Evolutionary conservation across 768 basidiomycete species (phyloP), one percentile per base, ranked within the genome.

Genomic region (Dacryopinax primogenitus): DNA sequence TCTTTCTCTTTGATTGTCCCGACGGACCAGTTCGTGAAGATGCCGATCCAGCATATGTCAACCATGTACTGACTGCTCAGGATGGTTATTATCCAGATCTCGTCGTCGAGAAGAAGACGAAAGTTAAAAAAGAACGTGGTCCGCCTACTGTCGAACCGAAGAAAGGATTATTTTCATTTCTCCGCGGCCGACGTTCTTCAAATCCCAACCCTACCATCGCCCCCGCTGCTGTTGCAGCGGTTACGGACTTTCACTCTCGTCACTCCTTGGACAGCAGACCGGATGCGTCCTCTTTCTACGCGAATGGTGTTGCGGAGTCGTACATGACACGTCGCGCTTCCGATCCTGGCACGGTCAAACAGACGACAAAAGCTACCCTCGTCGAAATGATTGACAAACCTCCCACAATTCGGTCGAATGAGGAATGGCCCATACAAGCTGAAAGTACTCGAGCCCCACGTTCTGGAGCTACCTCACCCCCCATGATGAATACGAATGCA

Each of bases 271-370:
- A 58, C 30, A 58, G 51, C 51, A 58, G 32, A 30, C 51, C 26
- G 26, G 51, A 58, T 30, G 51, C 51, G 9, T 58, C 51, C 18
- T 58, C 51, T 13, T 58, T 58, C 51, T 58, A 58, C 26, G 51
- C 13, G 9, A 21, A 9, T 23, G 51, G 51, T 4, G 26, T 23
- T 2, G 26, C 51, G 4, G 51, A 58, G 51, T 58, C 51, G 21
- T 32, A 28, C 26, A 13, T 13, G 51, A 58, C 51, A 28, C 51
- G 51, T 30, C 51, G 51, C 9, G 32, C 12, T 15, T 58, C 51
- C 30, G 51, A 58, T 15, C 13, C 13, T 11, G 4, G 21, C 3
- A 18, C 7, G 51, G 26, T 30, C 4, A 58, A 58, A 18, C 4
- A 58, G 4, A 6, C 26, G 11, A 13, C 51, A 7, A 21, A 32